phyloP scores from a whole-genome alignment of 352 stramenopile genomes.

The Pythium insidiosum region DNA sequence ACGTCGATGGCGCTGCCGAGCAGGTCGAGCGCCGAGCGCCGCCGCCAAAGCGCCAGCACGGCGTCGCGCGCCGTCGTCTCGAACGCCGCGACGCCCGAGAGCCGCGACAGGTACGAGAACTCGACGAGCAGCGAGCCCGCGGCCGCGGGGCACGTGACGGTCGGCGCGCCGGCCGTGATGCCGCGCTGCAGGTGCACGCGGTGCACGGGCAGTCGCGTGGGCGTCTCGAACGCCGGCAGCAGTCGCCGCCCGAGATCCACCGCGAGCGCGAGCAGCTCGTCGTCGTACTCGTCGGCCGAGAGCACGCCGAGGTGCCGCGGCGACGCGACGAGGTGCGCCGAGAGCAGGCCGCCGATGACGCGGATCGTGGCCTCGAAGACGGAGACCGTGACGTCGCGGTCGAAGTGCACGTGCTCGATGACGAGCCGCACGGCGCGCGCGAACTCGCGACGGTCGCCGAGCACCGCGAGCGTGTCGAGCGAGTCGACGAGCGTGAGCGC shows the following conservation, averaged over 20 bases:
- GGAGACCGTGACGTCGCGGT: conserved; percentile 86
- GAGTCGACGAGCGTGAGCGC: conserved; percentile 85
- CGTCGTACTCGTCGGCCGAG: conserved; percentile 79
- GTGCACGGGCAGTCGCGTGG: conserved; percentile 93
- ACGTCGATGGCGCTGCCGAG: conserved; percentile 95
- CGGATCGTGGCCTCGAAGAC: conserved; percentile 93
- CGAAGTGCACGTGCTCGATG: conserved; percentile 54
- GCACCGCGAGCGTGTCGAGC: conserved; percentile 83
- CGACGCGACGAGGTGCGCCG: conserved; percentile 83
- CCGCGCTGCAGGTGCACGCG: conserved; percentile 91
- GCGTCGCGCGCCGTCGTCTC: conserved; percentile 51
- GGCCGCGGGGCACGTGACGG: conserved; percentile 92
- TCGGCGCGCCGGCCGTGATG: conserved; percentile 61
- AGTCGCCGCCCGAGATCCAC: conserved; percentile 93
- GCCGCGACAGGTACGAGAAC: conserved; percentile 91
- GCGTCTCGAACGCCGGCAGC: conserved; percentile 95
- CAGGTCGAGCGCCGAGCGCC: conserved; percentile 82
- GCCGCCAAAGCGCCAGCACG: conserved; percentile 67
- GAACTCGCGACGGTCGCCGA: conserved; percentile 81
- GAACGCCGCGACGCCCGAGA: conserved; percentile 48
- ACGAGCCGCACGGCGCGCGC: conserved; percentile 55
- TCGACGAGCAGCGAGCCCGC: conserved; percentile 95
- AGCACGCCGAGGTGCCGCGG: conserved; percentile 44
- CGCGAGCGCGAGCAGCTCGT: conserved; percentile 91
- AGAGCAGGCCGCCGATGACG: conserved; percentile 87